A percentile compares a stretch with the other conserved stretches of the same genome.
These are phyloP conservation scores for Scleromitrula shiraiana DNA, from an alignment of 2,329 filamentous ascomycete species.

Conservation along the genomic window DNA sequence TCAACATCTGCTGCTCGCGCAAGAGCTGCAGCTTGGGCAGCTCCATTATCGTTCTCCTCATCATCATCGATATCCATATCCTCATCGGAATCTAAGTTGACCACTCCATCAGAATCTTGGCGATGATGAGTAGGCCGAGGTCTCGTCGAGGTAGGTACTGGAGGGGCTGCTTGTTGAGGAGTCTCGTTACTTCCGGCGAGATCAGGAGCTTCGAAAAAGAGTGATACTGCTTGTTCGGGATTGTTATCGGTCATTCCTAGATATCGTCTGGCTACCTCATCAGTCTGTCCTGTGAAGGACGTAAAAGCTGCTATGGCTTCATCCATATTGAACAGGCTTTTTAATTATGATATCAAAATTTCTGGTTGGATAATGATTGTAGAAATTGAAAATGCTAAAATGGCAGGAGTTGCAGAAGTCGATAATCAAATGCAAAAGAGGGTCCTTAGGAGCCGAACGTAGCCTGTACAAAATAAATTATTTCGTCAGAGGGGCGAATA, in stretches of 20 bases:
- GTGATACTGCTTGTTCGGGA: conserved; percentile 74
- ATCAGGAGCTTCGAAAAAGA: conserved; percentile 86
- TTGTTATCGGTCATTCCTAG: conserved; percentile 79
- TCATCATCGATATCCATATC: conserved; percentile 44
- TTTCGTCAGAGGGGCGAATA: too few relatives aligned
- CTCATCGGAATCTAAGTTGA: conserved; percentile 76
- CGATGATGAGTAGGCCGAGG: conserved; percentile 26
- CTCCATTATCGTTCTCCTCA: conserved; percentile 30
- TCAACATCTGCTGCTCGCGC: conserved; percentile 55
- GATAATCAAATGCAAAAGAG: not conserved
- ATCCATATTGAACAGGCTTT: conserved; percentile 34
- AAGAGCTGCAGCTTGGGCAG: conserved; percentile 29
- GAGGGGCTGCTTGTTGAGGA: conserved; percentile 20
- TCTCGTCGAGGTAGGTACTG: conserved; percentile 25
- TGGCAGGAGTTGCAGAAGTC: not conserved
- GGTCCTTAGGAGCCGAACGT: not conserved
- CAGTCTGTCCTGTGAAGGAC: conserved; percentile 68
- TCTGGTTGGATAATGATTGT: not conserved
- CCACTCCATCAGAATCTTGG: conserved; percentile 49
- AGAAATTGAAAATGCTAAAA: not conserved
- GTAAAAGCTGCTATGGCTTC: conserved; percentile 68
- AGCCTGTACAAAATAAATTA: too few relatives aligned
- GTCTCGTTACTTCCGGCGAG: conserved; percentile 35
- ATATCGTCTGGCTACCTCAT: conserved; percentile 71
- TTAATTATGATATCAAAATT: not conserved